Evolutionary conservation across 2,329 filamentous ascomycete species (phyloP).

Genomic region (Phialophora expanda): DNA sequence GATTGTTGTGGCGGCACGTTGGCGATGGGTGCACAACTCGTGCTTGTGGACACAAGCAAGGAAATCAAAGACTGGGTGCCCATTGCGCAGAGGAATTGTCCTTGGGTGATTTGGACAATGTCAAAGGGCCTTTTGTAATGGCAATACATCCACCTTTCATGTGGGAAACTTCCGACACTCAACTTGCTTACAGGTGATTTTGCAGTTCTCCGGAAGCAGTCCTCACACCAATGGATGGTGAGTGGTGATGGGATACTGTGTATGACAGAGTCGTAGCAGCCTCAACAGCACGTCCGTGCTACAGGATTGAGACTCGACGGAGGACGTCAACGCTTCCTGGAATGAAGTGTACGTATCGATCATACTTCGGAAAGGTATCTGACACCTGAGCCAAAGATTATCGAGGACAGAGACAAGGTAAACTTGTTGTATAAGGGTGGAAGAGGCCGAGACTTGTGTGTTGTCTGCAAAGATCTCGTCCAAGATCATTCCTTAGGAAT

Average conservation of each 20-base stretch:
- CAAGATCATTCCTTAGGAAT: neutral
- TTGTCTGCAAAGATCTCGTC: neutral
- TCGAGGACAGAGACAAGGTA: neutral
- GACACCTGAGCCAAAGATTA: neutral
- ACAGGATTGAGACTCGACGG: neutral
- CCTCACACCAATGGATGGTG: neutral
- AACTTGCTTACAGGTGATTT: neutral
- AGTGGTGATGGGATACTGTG: neutral
- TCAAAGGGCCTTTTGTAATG: constrained; percentile 23
- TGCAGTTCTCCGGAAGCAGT: neutral
- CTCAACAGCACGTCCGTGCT: neutral
- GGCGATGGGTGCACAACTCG: constrained; percentile 29
- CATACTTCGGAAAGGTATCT: neutral
- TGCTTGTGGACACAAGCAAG: constrained; percentile 32
- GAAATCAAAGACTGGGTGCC: constrained; percentile 25
- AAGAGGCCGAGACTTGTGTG: neutral
- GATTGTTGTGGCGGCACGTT: constrained; percentile 34
- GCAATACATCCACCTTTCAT: neutral
- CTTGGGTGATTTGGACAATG: constrained; percentile 34
- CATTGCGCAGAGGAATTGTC: constrained; percentile 25
- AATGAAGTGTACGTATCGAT: neutral
- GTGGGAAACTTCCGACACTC: neutral
- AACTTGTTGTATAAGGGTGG: neutral
- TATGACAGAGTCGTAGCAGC: neutral
- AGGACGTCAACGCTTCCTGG: neutral